Conservation (phyloP, 1,139 yeast genomes). For the Blastobotrys capitulatus region DNA sequence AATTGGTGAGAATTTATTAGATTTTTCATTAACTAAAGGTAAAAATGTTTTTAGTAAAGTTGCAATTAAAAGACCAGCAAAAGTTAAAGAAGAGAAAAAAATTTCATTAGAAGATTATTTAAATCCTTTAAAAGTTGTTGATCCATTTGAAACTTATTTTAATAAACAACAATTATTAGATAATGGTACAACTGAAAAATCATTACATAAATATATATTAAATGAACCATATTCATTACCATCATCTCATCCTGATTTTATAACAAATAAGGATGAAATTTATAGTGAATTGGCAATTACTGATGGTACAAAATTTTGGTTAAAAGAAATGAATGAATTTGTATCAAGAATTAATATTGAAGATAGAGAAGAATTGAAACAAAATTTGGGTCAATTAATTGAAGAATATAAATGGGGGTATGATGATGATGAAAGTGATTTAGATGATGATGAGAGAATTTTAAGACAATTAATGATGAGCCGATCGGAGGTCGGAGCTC, state of each 20-base stretch:
- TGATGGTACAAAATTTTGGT: slow-evolving; percentile 40
- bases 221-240: slow-evolving; percentile 21
- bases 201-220: slow-evolving; percentile 17
- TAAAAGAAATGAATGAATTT: slow-evolving; percentile 45
- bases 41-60: slow-evolving; percentile 33
- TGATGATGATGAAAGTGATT: slow-evolving; percentile 38
- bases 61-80: slow-evolving; percentile 24
- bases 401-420: slow-evolving; percentile 56
- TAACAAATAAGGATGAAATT: slow-evolving; percentile 22
- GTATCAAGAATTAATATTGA: slow-evolving; percentile 40
- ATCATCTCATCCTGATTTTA: slow-evolving; percentile 24
- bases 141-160: slow-evolving; percentile 18
- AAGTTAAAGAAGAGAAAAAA: neutral
- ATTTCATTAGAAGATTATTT: slow-evolving; percentile 6
- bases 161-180: slow-evolving; percentile 14
- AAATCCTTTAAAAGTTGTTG: slow-evolving; percentile 3
- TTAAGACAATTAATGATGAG: no score
- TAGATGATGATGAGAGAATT: neutral
- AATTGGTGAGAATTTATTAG: slow-evolving; percentile 14
- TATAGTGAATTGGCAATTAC: slow-evolving; percentile 43
- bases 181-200: slow-evolving; percentile 21
- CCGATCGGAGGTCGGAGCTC: no score
- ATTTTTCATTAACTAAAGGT: slow-evolving; percentile 14
- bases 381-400: slow-evolving; percentile 46
- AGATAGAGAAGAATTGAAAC: slow-evolving; percentile 62